Evolutionary conservation across 345 rosid genomes (phyloP).

Genomic region (Pistacia atlantica): DNA sequence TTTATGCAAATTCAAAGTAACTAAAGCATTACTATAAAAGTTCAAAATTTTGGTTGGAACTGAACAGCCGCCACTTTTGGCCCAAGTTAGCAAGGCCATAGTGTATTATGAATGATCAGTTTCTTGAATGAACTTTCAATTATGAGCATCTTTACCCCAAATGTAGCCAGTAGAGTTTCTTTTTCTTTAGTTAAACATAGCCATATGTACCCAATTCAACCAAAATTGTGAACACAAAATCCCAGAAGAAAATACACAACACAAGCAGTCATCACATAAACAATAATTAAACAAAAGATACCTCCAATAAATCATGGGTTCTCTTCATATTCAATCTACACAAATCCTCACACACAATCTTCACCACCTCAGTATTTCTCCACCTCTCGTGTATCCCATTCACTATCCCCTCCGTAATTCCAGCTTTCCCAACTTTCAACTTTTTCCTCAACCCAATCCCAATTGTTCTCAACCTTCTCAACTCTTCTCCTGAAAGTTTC

Average conservation of each 20-base stretch:
- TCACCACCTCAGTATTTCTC: conserved; percentile 77
- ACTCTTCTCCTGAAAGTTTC: conserved; percentile 54
- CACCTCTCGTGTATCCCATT: conserved; percentile 98
- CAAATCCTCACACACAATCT: conserved; percentile 82
- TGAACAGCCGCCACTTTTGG: background rate
- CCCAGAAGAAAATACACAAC: too few relatives aligned
- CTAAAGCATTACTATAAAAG: background rate
- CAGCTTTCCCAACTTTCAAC: conserved; percentile 85
- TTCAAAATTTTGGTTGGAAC: background rate
- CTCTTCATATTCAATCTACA: conserved; percentile 87
- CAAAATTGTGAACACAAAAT: too few relatives aligned
- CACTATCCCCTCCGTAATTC: conserved; percentile 93
- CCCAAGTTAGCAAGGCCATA: background rate
- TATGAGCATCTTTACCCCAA: background rate
- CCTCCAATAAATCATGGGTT: conserved; percentile 97
- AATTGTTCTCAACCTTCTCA: conserved; percentile 55
- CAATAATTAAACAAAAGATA: conserved; percentile 16
- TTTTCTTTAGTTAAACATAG: background rate
- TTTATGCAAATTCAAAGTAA: background rate
- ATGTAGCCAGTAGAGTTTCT: background rate
- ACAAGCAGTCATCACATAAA: background rate
- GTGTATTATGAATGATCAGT: background rate
- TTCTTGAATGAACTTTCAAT: background rate
- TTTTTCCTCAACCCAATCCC: conserved; percentile 73
- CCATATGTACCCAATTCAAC: background rate